Conservation (phyloP, 306 rosid species). For the Prosopis cineraria region DNA sequence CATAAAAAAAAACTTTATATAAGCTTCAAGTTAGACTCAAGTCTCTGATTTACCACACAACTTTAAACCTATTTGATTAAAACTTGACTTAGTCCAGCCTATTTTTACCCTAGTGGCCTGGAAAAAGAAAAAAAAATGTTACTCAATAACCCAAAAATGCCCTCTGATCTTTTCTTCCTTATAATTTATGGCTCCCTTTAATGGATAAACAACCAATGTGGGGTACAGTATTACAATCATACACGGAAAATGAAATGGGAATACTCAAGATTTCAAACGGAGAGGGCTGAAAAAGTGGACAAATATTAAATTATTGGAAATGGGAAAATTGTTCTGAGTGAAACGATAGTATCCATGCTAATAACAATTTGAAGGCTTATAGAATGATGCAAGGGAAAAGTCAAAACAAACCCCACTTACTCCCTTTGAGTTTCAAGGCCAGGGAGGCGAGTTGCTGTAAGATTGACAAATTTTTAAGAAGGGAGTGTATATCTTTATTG, state of each 20-base stretch:
- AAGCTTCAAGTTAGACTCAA: no score
- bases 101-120: no score
- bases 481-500: background rate
- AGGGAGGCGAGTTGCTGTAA: background rate
- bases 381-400: background rate
- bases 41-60: no score
- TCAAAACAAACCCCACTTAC: constrained; percentile 29
- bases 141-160: no score
- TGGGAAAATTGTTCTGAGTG: background rate
- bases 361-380: background rate
- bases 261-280: constrained; percentile 24
- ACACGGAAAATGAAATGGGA: constrained; percentile 23
- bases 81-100: no score
- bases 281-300: constrained; percentile 27
- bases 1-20: no score
- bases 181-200: constrained; percentile 41
- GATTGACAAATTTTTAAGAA: constrained; percentile 21
- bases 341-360: background rate
- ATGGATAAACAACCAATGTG: constrained; percentile 17
- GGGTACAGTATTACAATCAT: constrained; percentile 27
- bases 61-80: no score
- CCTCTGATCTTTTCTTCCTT: constrained; percentile 5
- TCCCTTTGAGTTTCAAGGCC: background rate
- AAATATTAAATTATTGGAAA: constrained; percentile 2
- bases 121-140: background rate